Evolutionary conservation across 2,329 filamentous ascomycete genomes (phyloP).

Genomic region (Basipetospora chlamydospora): DNA sequence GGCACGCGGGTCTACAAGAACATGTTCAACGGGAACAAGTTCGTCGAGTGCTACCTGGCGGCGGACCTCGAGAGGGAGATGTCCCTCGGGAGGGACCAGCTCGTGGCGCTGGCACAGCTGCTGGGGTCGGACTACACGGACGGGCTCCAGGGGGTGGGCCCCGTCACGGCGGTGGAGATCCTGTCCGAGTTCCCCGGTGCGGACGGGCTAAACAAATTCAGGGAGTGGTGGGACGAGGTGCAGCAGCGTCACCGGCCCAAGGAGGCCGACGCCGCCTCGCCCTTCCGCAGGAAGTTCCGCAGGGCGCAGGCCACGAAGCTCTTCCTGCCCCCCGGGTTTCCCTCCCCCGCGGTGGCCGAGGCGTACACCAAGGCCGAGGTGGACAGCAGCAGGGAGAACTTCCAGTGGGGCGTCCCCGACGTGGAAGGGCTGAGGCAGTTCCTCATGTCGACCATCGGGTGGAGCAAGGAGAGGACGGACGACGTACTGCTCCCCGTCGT

Average conservation of each 20-base stretch:
- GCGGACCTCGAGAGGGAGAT: conserved; percentile 80
- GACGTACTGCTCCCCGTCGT: conserved; percentile 94
- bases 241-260: conserved; percentile 53
- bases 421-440: conserved; percentile 72
- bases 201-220: conserved; percentile 56
- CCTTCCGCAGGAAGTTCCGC: conserved; percentile 77
- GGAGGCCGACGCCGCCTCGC: conserved; percentile 40
- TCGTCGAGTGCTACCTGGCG: conserved; percentile 86
- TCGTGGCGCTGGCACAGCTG: conserved; percentile 82
- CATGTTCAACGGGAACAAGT: conserved; percentile 98
- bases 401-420: conserved; percentile 94
- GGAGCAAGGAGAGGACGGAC: conserved; percentile 82
- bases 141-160: conserved; percentile 77
- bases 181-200: conserved; percentile 68
- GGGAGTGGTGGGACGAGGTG: conserved; percentile 73
- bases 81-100: conserved; percentile 67
- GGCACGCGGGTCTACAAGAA: conserved; percentile 97
- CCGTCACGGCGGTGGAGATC: conserved; percentile 89
- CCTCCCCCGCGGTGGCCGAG: conserved; percentile 59
- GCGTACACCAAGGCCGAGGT: conserved; percentile 83
- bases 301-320: conserved; percentile 67
- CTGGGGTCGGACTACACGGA: conserved; percentile 93
- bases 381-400: conserved; percentile 60
- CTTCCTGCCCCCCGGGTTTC: conserved; percentile 71
- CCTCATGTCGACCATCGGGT: conserved; percentile 84